A percentile compares a stretch with the other conserved stretches of the same genome.
Evolutionary conservation across 495 filamentous ascomycete species (phyloP).

Genomic region (Lasiosphaeria miniovina): DNA sequence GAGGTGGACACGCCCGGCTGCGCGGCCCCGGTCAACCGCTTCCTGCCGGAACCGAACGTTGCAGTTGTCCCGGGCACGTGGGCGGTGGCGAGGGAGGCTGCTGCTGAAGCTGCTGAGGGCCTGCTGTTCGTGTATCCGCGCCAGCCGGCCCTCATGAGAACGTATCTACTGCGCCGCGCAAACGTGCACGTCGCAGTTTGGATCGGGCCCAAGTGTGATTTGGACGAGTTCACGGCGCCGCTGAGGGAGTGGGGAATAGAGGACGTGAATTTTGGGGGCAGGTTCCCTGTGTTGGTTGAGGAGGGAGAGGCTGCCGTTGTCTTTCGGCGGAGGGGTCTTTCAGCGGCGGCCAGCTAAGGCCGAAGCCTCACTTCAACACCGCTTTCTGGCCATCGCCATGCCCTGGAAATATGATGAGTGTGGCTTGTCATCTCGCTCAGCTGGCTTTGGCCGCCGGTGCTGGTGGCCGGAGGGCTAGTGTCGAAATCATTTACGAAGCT

Average conservation of each 20-base stretch:
- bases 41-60: constrained; percentile 16
- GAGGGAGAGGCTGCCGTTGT: constrained; percentile 22
- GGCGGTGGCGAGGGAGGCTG: constrained; percentile 13
- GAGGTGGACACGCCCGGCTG: constrained; percentile 10
- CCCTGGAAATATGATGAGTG: too few species aligned
- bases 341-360: too few species aligned
- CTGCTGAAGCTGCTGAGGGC: constrained; percentile 2
- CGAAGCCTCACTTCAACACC: too few species aligned
- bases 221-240: constrained; percentile 12
- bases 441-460: too few species aligned
- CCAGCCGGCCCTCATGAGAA: constrained; percentile 13
- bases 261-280: background rate
- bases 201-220: constrained; percentile 27
- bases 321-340: constrained; percentile 12
- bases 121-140: constrained; percentile 28
- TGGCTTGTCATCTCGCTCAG: too few species aligned
- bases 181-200: constrained; percentile 21
- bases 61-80: constrained; percentile 18
- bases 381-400: too few species aligned
- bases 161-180: constrained; percentile 15
- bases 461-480: too few species aligned
- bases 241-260: constrained; percentile 16
- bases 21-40: constrained; percentile 17
- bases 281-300: constrained; percentile 13
- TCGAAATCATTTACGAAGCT: too few species aligned